A percentile compares a stretch with the other conserved stretches of the same genome.
These are phyloP conservation scores for Adansonia grandidieri DNA, from an alignment of 441 rosid species.

Conservation along the genomic window DNA sequence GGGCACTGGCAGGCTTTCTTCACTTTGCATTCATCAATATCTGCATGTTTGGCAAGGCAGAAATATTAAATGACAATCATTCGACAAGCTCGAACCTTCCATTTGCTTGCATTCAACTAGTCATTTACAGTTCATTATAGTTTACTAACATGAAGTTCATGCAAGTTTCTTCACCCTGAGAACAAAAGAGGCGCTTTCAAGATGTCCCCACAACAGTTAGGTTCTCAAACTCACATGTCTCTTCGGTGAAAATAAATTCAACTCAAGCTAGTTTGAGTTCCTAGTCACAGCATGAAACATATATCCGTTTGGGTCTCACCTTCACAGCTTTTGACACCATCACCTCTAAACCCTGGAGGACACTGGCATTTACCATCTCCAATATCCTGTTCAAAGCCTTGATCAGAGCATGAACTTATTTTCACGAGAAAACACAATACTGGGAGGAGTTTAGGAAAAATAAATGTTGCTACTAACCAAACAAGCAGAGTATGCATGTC, in stretches of 20 bases:
- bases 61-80: neutral
- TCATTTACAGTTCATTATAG: neutral
- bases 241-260: neutral
- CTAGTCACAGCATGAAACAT: neutral
- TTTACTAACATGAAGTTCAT: neutral
- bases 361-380: conserved; percentile 73
- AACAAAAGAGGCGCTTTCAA: neutral
- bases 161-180: neutral
- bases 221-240: neutral
- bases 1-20: conserved; percentile 89
- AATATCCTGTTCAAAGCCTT: conserved; percentile 52
- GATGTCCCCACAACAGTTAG: neutral
- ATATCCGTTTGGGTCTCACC: conserved; percentile 47
- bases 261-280: neutral
- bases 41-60: conserved; percentile 37
- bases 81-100: conserved; percentile 1
- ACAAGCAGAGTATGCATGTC: conserved; percentile 84
- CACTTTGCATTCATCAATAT: conserved; percentile 89
- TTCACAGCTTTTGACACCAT: conserved; percentile 72
- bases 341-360: conserved; percentile 82
- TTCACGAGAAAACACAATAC: conserved; percentile 6
- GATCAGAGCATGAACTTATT: conserved; percentile 27
- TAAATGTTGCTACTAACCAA: conserved; percentile 50
- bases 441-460: neutral
- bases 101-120: neutral